These are phyloP conservation scores for Fusarium musae DNA, from an alignment of 2,329 filamentous ascomycete species.

Conservation along the genomic window DNA sequence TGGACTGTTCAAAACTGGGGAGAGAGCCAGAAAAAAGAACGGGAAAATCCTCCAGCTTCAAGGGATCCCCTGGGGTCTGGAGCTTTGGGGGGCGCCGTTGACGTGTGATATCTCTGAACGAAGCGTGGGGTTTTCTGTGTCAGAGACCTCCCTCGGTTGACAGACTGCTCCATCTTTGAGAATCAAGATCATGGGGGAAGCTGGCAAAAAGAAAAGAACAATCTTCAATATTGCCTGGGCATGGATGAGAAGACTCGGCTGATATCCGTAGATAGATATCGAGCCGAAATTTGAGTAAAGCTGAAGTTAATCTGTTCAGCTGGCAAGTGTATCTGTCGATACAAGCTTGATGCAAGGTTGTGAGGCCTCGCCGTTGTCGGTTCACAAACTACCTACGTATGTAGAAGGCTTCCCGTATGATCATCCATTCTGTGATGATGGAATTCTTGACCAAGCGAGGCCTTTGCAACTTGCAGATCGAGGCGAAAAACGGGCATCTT, in stretches of 20 bases:
- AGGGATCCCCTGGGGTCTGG: background rate
- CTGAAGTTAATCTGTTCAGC: background rate
- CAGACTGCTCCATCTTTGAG: constrained; percentile 10
- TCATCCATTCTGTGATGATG: constrained; percentile 7
- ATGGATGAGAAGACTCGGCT: constrained; percentile 10
- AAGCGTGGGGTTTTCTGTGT: constrained; percentile 33
- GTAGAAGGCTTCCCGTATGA: background rate
- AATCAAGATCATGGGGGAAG: constrained; percentile 21
- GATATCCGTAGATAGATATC: constrained; percentile 20
- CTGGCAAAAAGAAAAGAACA: background rate
- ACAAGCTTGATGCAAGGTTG: background rate
- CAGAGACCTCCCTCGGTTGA: constrained; percentile 3
- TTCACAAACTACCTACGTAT: background rate
- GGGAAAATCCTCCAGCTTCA: background rate
- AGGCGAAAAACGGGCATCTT: constrained; percentile 11
- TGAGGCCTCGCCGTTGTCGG: constrained; percentile 1
- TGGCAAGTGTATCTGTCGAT: background rate
- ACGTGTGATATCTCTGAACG: constrained; percentile 35
- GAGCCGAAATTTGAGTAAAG: constrained; percentile 23
- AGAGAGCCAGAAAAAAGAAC: constrained; percentile 10
- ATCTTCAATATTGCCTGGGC: background rate
- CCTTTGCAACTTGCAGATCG: background rate
- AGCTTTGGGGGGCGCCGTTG: constrained; percentile 30
- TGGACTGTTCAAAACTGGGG: constrained; percentile 18
- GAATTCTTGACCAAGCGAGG: background rate